Conservation (phyloP, 192 early-diverging fungal genomes). For the Coemansia brasiliensis region DNA sequence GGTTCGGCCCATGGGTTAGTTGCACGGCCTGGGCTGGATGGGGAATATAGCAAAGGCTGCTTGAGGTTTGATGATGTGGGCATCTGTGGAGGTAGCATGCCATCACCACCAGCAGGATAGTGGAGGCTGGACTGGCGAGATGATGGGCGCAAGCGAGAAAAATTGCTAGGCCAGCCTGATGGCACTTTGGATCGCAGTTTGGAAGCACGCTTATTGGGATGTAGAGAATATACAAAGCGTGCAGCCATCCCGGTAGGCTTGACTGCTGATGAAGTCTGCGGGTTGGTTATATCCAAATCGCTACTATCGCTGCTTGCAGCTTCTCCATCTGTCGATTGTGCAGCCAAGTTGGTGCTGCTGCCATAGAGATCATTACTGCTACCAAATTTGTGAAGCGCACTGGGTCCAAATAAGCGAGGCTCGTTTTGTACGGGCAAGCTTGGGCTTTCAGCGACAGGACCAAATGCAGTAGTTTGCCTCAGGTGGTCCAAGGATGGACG, state of each 20-base stretch:
- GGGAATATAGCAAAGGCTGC: conserved; percentile 29
- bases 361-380: conserved; percentile 18
- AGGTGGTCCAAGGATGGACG: conserved; percentile 37
- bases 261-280: not conserved
- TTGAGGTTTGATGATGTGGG: not conserved
- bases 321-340: not conserved
- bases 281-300: conserved; percentile 11
- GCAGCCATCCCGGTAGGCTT: conserved; percentile 42
- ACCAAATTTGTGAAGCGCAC: conserved; percentile 4
- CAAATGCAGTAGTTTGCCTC: conserved; percentile 18
- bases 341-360: not conserved
- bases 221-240: conserved; percentile 33
- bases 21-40: conserved; percentile 40
- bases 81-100: conserved; percentile 14
- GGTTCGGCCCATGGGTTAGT: conserved; percentile 44
- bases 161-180: conserved; percentile 26
- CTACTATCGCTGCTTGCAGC: conserved; percentile 18
- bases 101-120: conserved; percentile 27
- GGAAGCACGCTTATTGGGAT: conserved; percentile 1
- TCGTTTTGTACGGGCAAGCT: conserved; percentile 2
- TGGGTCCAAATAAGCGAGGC: conserved; percentile 6
- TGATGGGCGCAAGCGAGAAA: conserved; percentile 39
- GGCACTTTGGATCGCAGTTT: conserved; percentile 12
- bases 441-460: conserved; percentile 2
- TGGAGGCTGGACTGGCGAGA: conserved; percentile 47